Evolutionary conservation across 805 yeast genomes (phyloP), one percentile per base, ranked within the genome.

Genomic region (Myxozyma geophila): DNA sequence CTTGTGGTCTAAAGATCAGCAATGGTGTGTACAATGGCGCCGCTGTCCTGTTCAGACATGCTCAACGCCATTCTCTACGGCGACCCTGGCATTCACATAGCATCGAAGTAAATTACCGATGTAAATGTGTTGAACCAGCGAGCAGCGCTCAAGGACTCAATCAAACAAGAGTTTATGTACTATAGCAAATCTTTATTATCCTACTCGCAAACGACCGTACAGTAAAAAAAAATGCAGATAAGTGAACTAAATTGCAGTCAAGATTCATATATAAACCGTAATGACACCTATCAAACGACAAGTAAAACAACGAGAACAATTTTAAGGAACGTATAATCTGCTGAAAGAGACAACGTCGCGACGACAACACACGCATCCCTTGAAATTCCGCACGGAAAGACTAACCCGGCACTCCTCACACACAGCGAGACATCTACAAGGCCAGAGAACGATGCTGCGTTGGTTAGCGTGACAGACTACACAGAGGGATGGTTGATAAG

Each of bases 401-500:
- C 88, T 83, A 10, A 86, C 78, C 17, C 98, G 81, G 72, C 98
- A 92, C 33, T 83, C 82, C 67, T 92, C 97, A 75, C 98, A 92
- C 5, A 92, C 79, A 0, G 96, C 92, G 60, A 92, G 84, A 74
- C 98, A 92, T 70, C 85, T 84, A 73, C 98, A 92, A 0, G 98
- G 98, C 98, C 98, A 92, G 2, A 93, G 78, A 8, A 92, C 86
- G 48, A 92, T 83, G 62, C 87, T 89, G 68, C 97, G 80, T 5
- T 85, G 83, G 62, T 87, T 85, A 5, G 82, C 80, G 69, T 88
- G 93, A 74, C 98, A 92, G 1, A 92, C 87, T 7, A 90, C 96
- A 76, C 98, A 92, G 4, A 60, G 36, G 3, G 59, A 56, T 12
- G 68, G 63, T 7, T 44, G 59, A 37, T 63, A 57, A 50, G 54